Evolutionary conservation across 139 green algal species (phyloP).

Genomic region (Astrephomene gubernaculifera): DNA sequence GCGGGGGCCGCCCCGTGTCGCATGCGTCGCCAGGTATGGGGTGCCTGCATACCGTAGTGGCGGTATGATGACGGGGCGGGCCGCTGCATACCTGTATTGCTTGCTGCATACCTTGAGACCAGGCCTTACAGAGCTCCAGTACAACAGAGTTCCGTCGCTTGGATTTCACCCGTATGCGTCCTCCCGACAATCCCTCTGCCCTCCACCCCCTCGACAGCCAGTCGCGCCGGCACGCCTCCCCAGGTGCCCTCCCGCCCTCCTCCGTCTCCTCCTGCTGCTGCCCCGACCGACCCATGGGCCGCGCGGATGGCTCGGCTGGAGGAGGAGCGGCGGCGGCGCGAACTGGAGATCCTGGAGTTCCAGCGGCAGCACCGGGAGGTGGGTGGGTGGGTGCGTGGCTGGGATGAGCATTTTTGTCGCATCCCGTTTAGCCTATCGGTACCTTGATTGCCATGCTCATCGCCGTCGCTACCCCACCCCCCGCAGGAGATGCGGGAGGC

Average conservation of each 20-base stretch:
- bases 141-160: too few relatives aligned
- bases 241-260: neutral
- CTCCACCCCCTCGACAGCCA: neutral
- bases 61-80: too few relatives aligned
- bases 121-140: too few relatives aligned
- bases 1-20: neutral
- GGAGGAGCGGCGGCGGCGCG: conserved; percentile 40
- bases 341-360: conserved; percentile 57
- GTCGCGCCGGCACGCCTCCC: neutral
- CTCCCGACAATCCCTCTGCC: neutral
- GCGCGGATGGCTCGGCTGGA: conserved; percentile 40
- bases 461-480: neutral
- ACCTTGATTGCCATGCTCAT: neutral
- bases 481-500: conserved; percentile 58
- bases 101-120: too few relatives aligned
- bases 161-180: too few relatives aligned
- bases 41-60: too few relatives aligned
- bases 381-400: neutral
- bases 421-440: neutral
- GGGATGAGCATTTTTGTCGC: neutral
- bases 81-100: too few relatives aligned
- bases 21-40: too few relatives aligned
- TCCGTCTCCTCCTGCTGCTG: too few relatives aligned
- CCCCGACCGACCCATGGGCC: conserved; percentile 22
- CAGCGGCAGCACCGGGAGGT: conserved; percentile 57